These are phyloP conservation scores for Crucibulum laeve DNA, from an alignment of 768 basidiomycete genomes.

Conservation along the genomic window DNA sequence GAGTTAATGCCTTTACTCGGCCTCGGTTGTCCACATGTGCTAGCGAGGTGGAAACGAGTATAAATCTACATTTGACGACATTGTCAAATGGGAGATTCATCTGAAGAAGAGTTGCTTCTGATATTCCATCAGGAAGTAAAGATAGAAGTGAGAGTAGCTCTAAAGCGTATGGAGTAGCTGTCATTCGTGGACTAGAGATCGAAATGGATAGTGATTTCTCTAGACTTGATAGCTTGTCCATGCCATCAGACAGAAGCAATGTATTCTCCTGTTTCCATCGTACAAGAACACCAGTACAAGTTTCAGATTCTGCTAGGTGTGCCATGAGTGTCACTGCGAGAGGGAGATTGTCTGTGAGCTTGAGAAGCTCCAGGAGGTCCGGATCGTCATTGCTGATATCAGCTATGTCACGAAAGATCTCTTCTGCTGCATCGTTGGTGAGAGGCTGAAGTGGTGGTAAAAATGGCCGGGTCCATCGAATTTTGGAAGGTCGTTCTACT, in stretches of 20 bases:
- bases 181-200: not conserved
- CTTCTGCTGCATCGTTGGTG: not conserved
- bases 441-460: slow-evolving; percentile 1
- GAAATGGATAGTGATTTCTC: not conserved
- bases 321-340: not conserved
- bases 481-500: not conserved
- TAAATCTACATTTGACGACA: not conserved
- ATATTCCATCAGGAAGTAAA: not conserved
- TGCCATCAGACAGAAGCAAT: not conserved
- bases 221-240: not conserved
- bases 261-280: not conserved
- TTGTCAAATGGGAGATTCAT: not conserved
- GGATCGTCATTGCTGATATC: not conserved
- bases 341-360: not conserved
- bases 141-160: not conserved
- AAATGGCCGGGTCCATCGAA: not conserved
- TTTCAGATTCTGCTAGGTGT: not conserved
- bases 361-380: not conserved
- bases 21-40: not conserved
- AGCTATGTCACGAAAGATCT: not conserved
- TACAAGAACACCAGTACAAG: not conserved
- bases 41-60: not conserved
- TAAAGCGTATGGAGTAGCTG: not conserved
- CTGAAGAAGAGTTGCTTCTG: not conserved
- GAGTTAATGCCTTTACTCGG: not conserved